Evolutionary conservation across 257 asterid species (phyloP).

Genomic region (Nicotiana tabacum): DNA sequence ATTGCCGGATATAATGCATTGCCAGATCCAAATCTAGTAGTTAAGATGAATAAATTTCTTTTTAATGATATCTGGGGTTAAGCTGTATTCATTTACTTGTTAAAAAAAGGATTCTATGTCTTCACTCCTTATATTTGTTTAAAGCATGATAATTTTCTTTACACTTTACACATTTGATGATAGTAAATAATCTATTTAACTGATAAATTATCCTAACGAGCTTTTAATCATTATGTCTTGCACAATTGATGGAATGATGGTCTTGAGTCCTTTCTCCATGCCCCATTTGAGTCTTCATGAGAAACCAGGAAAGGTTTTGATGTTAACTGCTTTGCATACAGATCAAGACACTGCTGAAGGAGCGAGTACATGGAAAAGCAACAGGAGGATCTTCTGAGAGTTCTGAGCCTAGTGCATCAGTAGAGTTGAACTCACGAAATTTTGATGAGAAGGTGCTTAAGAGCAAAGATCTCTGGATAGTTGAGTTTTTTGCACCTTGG

Average conservation of each 20-base stretch:
- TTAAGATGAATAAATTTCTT: background rate
- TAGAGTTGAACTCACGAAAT: constrained; percentile 73
- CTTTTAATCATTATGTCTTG: background rate
- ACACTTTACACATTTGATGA: background rate
- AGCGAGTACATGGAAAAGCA: constrained; percentile 77
- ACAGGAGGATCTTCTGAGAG: constrained; percentile 79
- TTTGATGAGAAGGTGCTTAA: constrained; percentile 81
- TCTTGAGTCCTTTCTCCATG: constrained; percentile 7
- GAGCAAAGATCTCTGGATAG: constrained; percentile 95
- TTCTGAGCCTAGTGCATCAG: constrained; percentile 80
- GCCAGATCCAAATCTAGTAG: background rate
- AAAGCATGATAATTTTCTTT: background rate
- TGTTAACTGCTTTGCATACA: constrained; percentile 14
- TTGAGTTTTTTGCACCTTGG: constrained; percentile 99
- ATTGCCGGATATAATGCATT: background rate
- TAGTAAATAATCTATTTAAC: background rate
- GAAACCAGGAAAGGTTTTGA: background rate
- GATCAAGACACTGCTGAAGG: constrained; percentile 74
- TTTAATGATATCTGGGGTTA: background rate
- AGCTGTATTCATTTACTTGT: background rate
- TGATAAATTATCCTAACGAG: background rate
- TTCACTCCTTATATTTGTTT: background rate
- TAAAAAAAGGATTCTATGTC: background rate
- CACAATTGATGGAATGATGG: background rate
- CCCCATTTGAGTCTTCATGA: background rate